phyloP scores from a whole-genome alignment of 2,329 filamentous ascomycete species.

The Clonostachys rosea region DNA sequence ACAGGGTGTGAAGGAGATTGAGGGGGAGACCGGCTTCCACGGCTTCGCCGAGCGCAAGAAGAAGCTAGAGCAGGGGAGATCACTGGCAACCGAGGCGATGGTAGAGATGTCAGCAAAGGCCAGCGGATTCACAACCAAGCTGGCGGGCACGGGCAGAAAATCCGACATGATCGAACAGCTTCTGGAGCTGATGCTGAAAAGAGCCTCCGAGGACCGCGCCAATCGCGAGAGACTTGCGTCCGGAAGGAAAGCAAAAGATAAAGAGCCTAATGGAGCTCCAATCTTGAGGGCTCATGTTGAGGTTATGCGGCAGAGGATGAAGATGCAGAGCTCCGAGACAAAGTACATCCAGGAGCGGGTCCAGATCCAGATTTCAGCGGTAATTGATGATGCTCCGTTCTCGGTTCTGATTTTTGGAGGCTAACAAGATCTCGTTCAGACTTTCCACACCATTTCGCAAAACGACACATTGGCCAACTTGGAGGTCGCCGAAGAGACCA shows the following conservation, averaged over 20 bases:
- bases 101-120: slow-evolving; percentile 22
- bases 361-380: slow-evolving; percentile 31
- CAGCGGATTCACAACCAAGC: slow-evolving; percentile 24
- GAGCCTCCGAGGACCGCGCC: slow-evolving; percentile 3
- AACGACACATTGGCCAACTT: slow-evolving; percentile 27
- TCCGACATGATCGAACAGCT: slow-evolving; percentile 23
- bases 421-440: slow-evolving; percentile 8
- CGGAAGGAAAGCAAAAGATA: slow-evolving; percentile 12
- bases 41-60: slow-evolving; percentile 20
- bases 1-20: slow-evolving; percentile 21
- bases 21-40: slow-evolving; percentile 26
- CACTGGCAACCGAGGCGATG: slow-evolving; percentile 24
- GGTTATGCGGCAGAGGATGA: slow-evolving; percentile 3
- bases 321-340: slow-evolving; percentile 28
- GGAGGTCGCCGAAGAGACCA: slow-evolving; percentile 13
- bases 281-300: slow-evolving; percentile 15
- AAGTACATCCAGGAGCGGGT: slow-evolving; percentile 27
- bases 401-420: neutral
- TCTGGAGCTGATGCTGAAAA: slow-evolving; percentile 19
- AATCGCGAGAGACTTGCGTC: neutral
- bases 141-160: slow-evolving; percentile 30
- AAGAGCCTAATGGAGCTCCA: slow-evolving; percentile 15
- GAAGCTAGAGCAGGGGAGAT: slow-evolving; percentile 39
- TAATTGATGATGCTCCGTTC: slow-evolving; percentile 9
- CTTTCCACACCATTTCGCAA: slow-evolving; percentile 30